Evolutionary conservation across 192 early-diverging fungal species (phyloP).

Genomic region (Rhizophagus sp.): DNA sequence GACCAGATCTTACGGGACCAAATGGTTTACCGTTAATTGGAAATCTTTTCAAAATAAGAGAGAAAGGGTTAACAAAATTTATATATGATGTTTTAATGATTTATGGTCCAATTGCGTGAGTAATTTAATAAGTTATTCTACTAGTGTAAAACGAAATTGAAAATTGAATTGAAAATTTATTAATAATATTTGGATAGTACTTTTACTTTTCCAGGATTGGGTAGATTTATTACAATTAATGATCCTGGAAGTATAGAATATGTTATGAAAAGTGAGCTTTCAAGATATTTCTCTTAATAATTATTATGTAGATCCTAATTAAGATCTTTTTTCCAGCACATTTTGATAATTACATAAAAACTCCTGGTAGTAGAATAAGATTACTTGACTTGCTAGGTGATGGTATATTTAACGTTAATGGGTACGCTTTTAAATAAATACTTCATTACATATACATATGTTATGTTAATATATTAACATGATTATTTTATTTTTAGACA

Average conservation of each 20-base stretch:
- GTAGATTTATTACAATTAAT: conserved; percentile 38
- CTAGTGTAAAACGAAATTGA: neutral
- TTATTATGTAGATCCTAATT: neutral
- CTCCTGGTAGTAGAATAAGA: conserved; percentile 27
- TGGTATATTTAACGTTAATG: conserved; percentile 43
- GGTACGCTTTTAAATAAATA: conserved; percentile 17
- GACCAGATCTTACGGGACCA: conserved; percentile 36
- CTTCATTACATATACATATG: neutral
- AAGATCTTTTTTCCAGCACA: conserved; percentile 6
- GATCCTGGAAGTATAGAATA: conserved; percentile 36
- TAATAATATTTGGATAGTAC: conserved; percentile 31
- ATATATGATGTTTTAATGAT: neutral
- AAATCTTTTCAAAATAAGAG: conserved; percentile 31
- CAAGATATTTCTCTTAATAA: no score
- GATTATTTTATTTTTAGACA: neutral
- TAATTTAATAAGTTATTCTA: neutral
- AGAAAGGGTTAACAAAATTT: neutral
- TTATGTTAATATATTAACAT: neutral
- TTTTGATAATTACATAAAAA: conserved; percentile 44
- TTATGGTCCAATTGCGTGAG: neutral
- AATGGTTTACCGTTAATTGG: conserved; percentile 37
- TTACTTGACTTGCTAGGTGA: conserved; percentile 37
- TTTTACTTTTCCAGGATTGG: conserved; percentile 36
- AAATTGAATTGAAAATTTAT: neutral
- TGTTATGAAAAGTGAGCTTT: conserved; percentile 34